Evolutionary conservation across 768 basidiomycete genomes (phyloP).

Genomic region (Coprinellus micaceus): DNA sequence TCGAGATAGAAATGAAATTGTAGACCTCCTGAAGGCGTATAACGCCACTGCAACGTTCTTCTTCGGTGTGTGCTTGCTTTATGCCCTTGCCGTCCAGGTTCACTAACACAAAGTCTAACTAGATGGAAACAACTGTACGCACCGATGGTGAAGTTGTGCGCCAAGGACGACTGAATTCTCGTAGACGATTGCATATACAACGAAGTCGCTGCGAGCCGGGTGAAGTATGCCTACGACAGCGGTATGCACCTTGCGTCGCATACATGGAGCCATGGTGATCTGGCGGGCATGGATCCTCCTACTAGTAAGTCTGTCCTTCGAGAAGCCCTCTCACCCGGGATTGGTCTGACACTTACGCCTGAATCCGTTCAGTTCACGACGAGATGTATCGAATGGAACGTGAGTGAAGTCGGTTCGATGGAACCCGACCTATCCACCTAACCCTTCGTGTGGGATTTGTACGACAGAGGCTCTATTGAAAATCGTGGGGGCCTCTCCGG

Average conservation of each 20-base stretch:
- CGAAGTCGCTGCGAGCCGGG: constrained; percentile 26
- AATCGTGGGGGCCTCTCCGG: constrained; percentile 44
- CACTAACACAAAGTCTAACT: too few relatives aligned
- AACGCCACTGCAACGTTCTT: constrained; percentile 42
- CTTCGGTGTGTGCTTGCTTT: constrained; percentile 28
- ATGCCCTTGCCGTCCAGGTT: neutral
- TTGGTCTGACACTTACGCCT: too few relatives aligned
- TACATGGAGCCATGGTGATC: constrained; percentile 41
- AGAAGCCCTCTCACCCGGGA: neutral
- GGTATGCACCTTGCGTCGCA: constrained; percentile 45
- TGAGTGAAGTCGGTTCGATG: constrained; percentile 17
- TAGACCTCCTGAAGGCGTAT: constrained; percentile 31
- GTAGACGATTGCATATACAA: constrained; percentile 39
- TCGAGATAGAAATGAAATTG: constrained; percentile 30
- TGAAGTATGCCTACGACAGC: constrained; percentile 34
- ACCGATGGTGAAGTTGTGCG: neutral
- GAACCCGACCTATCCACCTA: neutral
- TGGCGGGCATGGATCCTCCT: constrained; percentile 36
- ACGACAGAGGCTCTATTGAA: neutral
- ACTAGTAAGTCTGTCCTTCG: constrained; percentile 27
- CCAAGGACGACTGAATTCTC: neutral
- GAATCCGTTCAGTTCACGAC: constrained; percentile 38
- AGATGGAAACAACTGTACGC: constrained; percentile 40
- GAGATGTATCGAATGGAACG: constrained; percentile 47
- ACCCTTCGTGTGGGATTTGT: neutral